These are phyloP conservation scores for Arthroderma sp. DNA, from an alignment of 2,329 filamentous ascomycete species.

Conservation along the genomic window DNA sequence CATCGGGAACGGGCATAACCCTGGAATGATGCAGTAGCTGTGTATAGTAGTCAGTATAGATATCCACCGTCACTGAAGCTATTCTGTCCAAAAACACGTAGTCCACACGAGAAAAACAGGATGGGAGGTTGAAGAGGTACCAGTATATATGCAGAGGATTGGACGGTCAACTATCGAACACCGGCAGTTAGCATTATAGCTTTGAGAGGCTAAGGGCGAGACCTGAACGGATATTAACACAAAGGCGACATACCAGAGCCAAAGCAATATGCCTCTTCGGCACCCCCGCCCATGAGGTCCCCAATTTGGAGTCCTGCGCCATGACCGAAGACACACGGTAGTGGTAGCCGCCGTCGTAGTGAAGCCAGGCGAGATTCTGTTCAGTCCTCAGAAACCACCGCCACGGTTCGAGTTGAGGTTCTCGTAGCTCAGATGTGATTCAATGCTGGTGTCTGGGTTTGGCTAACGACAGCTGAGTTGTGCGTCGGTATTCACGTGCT, in stretches of 20 bases:
- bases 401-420: no score
- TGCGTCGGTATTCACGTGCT: no score
- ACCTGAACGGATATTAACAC: no score
- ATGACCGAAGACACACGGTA: not conserved
- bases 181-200: not conserved
- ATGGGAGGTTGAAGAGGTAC: conserved; percentile 16
- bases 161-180: conserved; percentile 26
- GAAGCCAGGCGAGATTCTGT: no score
- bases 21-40: conserved; percentile 90
- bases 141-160: conserved; percentile 32
- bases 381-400: no score
- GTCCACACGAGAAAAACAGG: not conserved
- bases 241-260: conserved; percentile 24
- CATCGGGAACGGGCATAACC: conserved; percentile 72
- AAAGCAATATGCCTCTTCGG: conserved; percentile 24
- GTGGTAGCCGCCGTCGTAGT: no score
- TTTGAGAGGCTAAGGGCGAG: no score
- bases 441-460: no score
- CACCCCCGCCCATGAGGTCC: conserved; percentile 21
- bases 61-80: not conserved
- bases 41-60: conserved; percentile 2
- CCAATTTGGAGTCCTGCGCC: conserved; percentile 20
- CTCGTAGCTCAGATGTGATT: no score
- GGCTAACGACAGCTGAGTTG: no score
- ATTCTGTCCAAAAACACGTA: not conserved